Evolutionary conservation across 1,284 basidiomycete genomes (phyloP).

Genomic region (Sphaerobolus stellatus): DNA sequence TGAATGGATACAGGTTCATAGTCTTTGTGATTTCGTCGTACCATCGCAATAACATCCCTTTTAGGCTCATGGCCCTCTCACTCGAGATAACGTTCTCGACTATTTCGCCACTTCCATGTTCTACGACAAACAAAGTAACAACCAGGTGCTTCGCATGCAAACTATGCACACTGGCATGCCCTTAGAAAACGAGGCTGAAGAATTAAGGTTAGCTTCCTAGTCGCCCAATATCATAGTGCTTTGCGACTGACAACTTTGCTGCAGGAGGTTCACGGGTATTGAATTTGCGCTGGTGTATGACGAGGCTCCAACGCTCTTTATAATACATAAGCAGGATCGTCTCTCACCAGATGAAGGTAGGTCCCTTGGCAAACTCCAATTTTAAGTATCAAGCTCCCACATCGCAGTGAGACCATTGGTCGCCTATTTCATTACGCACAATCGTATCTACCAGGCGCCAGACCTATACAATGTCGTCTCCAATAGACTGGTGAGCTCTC

Average conservation of each 20-base stretch:
- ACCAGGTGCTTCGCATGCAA: conserved; percentile 86
- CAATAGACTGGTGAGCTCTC: conserved; percentile 65
- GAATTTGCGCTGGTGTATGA: conserved; percentile 82
- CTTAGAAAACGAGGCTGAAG: conserved; percentile 71
- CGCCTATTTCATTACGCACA: conserved; percentile 83
- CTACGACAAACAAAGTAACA: conserved; percentile 88
- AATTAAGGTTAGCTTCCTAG: conserved; percentile 61
- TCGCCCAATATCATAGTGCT: conserved; percentile 10
- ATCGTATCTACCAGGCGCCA: conserved; percentile 83
- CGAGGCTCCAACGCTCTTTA: conserved; percentile 73
- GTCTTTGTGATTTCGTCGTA: conserved; percentile 13
- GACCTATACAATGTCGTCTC: conserved; percentile 80
- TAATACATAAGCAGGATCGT: conserved; percentile 83
- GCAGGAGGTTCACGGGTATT: conserved; percentile 76
- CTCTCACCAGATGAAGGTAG: conserved; percentile 76
- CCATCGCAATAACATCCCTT: conserved; percentile 15
- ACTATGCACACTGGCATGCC: conserved; percentile 76
- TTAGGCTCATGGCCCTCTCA: conserved; percentile 73
- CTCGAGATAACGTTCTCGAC: conserved; percentile 74
- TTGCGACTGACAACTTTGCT: conserved; percentile 2
- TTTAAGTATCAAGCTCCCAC: conserved; percentile 11
- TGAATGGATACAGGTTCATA: conserved; percentile 60
- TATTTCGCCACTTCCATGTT: conserved; percentile 87
- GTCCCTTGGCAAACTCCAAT: conserved; percentile 6
- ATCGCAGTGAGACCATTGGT: conserved; percentile 65